A percentile compares a stretch with the other conserved stretches of the same genome.
Evolutionary conservation across 2,329 filamentous ascomycete genomes (phyloP).

Genomic region (Stagonosporopsis tanaceti): DNA sequence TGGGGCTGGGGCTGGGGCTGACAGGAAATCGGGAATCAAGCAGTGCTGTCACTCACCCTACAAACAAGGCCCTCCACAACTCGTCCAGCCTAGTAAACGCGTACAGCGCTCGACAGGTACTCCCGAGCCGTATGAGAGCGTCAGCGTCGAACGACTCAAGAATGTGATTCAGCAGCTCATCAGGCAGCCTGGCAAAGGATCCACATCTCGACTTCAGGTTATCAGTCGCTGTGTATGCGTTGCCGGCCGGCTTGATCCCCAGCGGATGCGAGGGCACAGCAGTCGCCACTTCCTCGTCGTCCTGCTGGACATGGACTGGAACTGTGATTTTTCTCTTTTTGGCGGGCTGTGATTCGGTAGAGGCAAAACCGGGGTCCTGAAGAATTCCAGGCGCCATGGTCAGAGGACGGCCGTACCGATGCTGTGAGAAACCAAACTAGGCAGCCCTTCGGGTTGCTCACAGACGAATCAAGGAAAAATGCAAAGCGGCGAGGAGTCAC

Average conservation of each 20-base stretch:
- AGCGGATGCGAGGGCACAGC: constrained; percentile 81
- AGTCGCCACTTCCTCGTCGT: constrained; percentile 53
- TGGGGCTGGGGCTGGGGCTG: constrained; percentile 8
- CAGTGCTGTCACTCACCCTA: constrained; percentile 71
- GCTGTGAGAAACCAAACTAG: constrained; percentile 16
- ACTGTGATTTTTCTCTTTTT: constrained; percentile 46
- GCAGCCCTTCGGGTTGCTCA: constrained; percentile 12
- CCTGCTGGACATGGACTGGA: constrained; percentile 25
- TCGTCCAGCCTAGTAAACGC: constrained; percentile 86
- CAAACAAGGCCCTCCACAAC: constrained; percentile 84
- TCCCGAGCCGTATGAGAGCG: constrained; percentile 71
- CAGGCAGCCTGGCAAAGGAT: constrained; percentile 72
- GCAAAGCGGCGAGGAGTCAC: constrained; percentile 15
- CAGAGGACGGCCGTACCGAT: constrained; percentile 7
- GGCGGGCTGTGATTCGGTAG: constrained; percentile 43
- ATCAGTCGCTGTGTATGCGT: constrained; percentile 72
- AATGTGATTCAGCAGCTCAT: constrained; percentile 79
- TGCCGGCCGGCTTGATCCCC: constrained; percentile 85
- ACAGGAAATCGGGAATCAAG: constrained; percentile 17
- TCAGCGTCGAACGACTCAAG: constrained; percentile 76
- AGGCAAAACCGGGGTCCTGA: constrained; percentile 31
- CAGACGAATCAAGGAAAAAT: neutral
- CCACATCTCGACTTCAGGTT: constrained; percentile 75
- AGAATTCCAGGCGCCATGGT: constrained; percentile 48
- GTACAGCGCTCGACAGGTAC: constrained; percentile 84